phyloP scores from a whole-genome alignment of 371 early-diverging fungal species.

The Rhizomucor miehei region DNA sequence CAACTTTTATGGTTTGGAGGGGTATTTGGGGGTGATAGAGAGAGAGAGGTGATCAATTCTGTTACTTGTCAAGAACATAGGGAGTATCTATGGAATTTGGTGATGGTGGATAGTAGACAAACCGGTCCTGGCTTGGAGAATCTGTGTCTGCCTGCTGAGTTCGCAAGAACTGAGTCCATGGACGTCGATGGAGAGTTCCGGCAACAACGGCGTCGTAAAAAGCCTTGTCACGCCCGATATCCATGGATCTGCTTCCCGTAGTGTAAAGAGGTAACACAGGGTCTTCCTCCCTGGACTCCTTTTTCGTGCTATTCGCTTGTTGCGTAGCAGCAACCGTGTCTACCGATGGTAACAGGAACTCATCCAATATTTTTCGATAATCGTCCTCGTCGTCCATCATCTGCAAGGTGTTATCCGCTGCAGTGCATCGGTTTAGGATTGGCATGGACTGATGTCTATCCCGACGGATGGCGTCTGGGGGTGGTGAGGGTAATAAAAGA shows the following conservation, averaged over 20 bases:
- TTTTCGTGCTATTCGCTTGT: constrained; percentile 1
- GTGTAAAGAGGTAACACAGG: constrained; percentile 1
- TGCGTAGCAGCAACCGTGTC: neutral
- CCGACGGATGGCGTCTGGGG: too few species aligned
- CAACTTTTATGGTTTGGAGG: neutral
- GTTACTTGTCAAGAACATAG: neutral
- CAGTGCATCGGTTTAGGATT: neutral
- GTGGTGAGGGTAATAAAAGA: neutral
- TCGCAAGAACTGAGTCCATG: constrained; percentile 21
- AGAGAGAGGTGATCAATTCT: neutral
- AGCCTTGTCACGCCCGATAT: constrained; percentile 27
- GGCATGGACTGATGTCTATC: neutral
- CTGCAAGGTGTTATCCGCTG: neutral
- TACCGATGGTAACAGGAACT: constrained; percentile 10
- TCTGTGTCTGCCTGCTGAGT: constrained; percentile 12
- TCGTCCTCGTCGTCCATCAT: constrained; percentile 9
- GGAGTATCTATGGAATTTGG: constrained; percentile 27
- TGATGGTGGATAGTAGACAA: constrained; percentile 38
- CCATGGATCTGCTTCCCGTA: constrained; percentile 9
- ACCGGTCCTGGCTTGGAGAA: neutral
- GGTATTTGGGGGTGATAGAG: neutral
- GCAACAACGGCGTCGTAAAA: constrained; percentile 35
- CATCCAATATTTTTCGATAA: constrained; percentile 10
- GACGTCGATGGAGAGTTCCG: constrained; percentile 20
- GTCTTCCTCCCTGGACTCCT: neutral